These are phyloP conservation scores for Penicillium aurantiogriseum DNA, from an alignment of 2,329 filamentous ascomycete genomes.

Conservation along the genomic window DNA sequence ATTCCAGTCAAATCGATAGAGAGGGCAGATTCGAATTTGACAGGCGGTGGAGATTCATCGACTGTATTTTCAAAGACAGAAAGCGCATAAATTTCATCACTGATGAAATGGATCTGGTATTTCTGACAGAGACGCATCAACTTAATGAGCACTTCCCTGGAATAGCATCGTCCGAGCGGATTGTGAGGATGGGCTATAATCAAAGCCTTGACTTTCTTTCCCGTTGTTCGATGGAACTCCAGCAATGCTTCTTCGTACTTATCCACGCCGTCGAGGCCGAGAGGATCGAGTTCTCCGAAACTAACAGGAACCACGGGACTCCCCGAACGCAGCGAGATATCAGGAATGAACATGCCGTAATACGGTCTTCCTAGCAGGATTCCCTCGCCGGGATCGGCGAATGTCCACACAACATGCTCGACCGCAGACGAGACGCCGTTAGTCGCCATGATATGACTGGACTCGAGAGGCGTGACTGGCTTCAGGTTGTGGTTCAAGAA, in stretches of 20 bases:
- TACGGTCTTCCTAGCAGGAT: conserved; percentile 38
- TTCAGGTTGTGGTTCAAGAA: conserved; percentile 36
- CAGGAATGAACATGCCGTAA: conserved; percentile 51
- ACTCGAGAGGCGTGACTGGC: conserved; percentile 26
- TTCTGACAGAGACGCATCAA: conserved; percentile 52
- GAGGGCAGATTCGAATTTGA: conserved; percentile 49
- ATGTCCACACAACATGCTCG: conserved; percentile 36
- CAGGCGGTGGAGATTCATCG: conserved; percentile 22
- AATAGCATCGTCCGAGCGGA: conserved; percentile 52
- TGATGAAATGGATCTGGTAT: conserved; percentile 54
- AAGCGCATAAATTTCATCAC: conserved; percentile 60
- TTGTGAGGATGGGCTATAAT: conserved; percentile 55
- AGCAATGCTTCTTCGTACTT: conserved; percentile 49
- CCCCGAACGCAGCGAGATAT: conserved; percentile 46
- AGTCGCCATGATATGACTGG: conserved; percentile 32
- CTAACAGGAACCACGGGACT: conserved; percentile 46
- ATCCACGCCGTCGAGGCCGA: conserved; percentile 41
- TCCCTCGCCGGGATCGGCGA: conserved; percentile 36
- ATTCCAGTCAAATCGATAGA: conserved; percentile 45
- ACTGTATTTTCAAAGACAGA: conserved; percentile 50
- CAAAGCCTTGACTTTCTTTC: conserved; percentile 47
- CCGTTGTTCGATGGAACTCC: conserved; percentile 35
- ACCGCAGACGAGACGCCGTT: conserved; percentile 38
- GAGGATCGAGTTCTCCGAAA: conserved; percentile 48
- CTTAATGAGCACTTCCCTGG: conserved; percentile 40